Base-by-base conservation (phyloP, 2,329 filamentous ascomycete species). In the Botryotinia calthae region DNA sequence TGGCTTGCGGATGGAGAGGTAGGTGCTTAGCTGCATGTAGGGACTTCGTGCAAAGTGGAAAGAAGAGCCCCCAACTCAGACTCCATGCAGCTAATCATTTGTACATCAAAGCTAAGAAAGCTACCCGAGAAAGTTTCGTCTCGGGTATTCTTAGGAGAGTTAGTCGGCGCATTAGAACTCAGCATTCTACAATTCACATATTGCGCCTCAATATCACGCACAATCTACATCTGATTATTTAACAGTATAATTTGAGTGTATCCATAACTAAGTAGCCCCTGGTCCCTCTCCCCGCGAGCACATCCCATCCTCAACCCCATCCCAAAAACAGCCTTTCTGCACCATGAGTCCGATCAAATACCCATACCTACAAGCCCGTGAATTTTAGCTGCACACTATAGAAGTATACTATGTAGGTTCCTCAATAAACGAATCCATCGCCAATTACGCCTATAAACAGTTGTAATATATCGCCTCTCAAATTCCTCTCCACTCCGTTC, bases 391-490 rank as follows among this genome's bases (percentile, higher is more conserved):
- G 37, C 34, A 67, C 48, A 56, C 48, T 42, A 42, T 16, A 51
- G 28, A 25, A 56, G 37, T 28, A 67, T 56, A 56, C 65, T 42
- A 31, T 67, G n/a, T 56, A 42, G 48, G n/a, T 31, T n/a, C 48
- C 48, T 54, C 18, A 37, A 42, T 37, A 67, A 40, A 67, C 37
- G 37, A 56, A 42, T 56, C 65, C 65, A n/a, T 42, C 65, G 65
- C 65, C 65, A 42, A 31, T 56, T 56, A 31, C 65, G 65, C 65
- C 65, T 56, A 56, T 67, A 56, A 67, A 67, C 48, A 56, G 65
- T 56, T 56, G 65, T 67, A 42, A 28, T 31, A 67, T 67, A 67
- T 67, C 48, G 22, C 65, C 37, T 42, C 9, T 56, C 34, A 51
- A 8, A 22, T 44, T 42, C 34, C 54, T 67, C 46, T 28, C 22